These are phyloP conservation scores for Candida chilensis DNA, from an alignment of 805 yeast species.

Conservation along the genomic window DNA sequence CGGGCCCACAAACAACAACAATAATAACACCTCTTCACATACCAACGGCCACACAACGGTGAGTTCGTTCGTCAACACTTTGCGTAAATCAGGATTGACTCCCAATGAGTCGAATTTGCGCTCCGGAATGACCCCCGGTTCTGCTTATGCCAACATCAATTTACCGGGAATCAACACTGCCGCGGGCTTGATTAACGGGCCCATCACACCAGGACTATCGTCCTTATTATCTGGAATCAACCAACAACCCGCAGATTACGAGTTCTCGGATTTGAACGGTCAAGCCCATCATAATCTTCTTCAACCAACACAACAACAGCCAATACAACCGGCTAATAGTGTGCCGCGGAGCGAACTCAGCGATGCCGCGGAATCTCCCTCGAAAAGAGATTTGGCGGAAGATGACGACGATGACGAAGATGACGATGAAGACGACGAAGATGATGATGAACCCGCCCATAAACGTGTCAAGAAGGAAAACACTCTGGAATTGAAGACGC, in stretches of 20 bases:
- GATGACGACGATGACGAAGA: constrained; percentile 1
- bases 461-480: neutral
- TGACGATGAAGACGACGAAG: neutral
- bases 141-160: constrained; percentile 24
- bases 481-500: constrained; percentile 1
- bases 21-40: constrained; percentile 1
- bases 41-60: neutral
- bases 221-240: too few relatives aligned
- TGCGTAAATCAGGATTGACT: constrained; percentile 44
- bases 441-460: neutral
- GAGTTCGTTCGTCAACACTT: neutral
- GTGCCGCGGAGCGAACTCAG: neutral
- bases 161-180: constrained; percentile 30
- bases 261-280: too few relatives aligned
- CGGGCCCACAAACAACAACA: neutral
- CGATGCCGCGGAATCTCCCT: too few relatives aligned
- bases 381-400: too few relatives aligned
- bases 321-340: too few relatives aligned
- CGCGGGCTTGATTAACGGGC: constrained; percentile 30
- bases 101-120: constrained; percentile 71
- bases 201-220: too few relatives aligned
- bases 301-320: too few relatives aligned
- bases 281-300: too few relatives aligned
- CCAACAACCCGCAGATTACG: too few relatives aligned
- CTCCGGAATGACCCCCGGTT: constrained; percentile 65